Conservation (phyloP, 129 eudicot genomes). For the Ambrosia trifida region DNA sequence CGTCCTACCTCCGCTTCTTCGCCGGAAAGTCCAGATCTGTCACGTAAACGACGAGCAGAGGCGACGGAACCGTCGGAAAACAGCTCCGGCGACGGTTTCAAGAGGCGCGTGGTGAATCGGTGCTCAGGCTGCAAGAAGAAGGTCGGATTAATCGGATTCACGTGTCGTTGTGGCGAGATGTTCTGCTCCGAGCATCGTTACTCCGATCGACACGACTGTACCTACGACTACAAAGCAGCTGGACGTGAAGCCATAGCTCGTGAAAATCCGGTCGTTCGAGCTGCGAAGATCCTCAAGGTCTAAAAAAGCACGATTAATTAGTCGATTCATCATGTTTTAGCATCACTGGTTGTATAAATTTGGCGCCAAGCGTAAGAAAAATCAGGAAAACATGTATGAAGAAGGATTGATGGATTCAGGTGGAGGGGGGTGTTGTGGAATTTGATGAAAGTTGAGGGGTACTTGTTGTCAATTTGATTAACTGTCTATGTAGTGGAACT, state of each 20-base stretch:
- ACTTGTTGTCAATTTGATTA: conserved; percentile 51
- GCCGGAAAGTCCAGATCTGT: conserved; percentile 33
- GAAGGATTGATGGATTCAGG: conserved; percentile 13
- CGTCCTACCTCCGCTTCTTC: conserved; percentile 27
- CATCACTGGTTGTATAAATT: conserved; percentile 30
- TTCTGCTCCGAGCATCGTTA: conserved; percentile 78
- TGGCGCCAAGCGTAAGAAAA: conserved; percentile 30
- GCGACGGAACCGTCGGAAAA: conserved; percentile 18
- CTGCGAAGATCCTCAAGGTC: conserved; percentile 76
- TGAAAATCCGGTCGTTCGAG: conserved; percentile 84
- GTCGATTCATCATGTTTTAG: conserved; percentile 20
- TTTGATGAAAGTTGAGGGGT: conserved; percentile 49
- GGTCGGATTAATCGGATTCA: conserved; percentile 64
- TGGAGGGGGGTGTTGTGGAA: conserved; percentile 32
- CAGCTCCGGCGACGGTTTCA: neutral
- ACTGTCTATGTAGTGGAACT: conserved; percentile 35
- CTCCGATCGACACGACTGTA: conserved; percentile 86
- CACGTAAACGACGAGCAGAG: conserved; percentile 26
- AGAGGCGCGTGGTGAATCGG: conserved; percentile 54
- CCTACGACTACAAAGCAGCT: conserved; percentile 82
- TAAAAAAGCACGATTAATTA: conserved; percentile 12
- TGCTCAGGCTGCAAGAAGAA: conserved; percentile 64
- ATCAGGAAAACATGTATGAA: conserved; percentile 4
- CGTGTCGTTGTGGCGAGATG: conserved; percentile 72
- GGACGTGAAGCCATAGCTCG: conserved; percentile 87